These are phyloP conservation scores for Penicillium italicum DNA, from an alignment of 2,329 filamentous ascomycete species.

Conservation along the genomic window DNA sequence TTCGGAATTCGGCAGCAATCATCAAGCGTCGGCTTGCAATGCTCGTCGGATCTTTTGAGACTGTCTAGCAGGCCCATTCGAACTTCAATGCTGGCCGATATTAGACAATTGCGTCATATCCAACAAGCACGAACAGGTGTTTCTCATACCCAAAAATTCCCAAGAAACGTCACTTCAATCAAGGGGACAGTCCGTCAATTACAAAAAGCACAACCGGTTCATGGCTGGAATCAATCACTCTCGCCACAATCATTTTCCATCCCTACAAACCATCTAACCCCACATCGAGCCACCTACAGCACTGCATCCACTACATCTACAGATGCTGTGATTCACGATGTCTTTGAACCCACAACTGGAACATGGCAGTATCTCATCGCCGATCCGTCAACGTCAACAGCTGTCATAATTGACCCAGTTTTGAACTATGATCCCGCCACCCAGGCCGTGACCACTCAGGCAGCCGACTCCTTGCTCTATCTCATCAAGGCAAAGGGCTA, in stretches of 20 bases:
- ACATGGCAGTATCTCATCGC: conserved; percentile 63
- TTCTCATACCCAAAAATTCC: not conserved
- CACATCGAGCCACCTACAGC: conserved; percentile 4
- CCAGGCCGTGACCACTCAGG: conserved; percentile 46
- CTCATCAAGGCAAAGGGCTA: conserved; percentile 48
- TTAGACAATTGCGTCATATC: not conserved
- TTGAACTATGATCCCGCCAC: conserved; percentile 53
- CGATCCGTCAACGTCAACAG: conserved; percentile 48
- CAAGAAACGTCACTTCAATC: not conserved
- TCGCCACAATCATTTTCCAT: not conserved
- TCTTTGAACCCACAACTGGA: conserved; percentile 44
- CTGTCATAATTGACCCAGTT: conserved; percentile 61
- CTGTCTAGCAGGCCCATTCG: not conserved
- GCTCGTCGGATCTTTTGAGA: not conserved
- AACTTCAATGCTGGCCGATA: not conserved
- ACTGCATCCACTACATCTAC: conserved; percentile 1
- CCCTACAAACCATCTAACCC: not conserved
- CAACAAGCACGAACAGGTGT: not conserved
- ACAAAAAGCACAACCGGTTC: not conserved
- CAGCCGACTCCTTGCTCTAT: conserved; percentile 53
- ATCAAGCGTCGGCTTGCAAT: not conserved
- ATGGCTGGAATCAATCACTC: not conserved
- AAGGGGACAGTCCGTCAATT: not conserved
- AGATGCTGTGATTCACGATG: conserved; percentile 26
- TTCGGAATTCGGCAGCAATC: not conserved